These are phyloP conservation scores for Saprolegnia parasitica DNA, from an alignment of 352 stramenopile species.

Conservation along the genomic window DNA sequence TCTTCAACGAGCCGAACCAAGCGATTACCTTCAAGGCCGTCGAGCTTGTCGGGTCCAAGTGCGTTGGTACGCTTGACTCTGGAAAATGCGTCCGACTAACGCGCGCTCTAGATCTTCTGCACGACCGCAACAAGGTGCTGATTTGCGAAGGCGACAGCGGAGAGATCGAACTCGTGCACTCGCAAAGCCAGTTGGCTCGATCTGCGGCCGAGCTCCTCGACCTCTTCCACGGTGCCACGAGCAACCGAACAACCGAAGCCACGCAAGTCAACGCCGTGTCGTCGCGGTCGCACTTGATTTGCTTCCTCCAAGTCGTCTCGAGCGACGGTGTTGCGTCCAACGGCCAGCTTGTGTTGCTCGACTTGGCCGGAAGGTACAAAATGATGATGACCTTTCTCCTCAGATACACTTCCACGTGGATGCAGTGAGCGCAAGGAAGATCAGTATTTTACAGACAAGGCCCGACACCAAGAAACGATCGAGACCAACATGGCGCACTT, in stretches of 20 bases:
- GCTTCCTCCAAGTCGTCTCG: conserved; percentile 50
- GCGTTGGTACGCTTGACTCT: conserved; percentile 37
- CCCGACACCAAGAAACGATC: conserved; percentile 62
- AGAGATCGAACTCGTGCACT: conserved; percentile 58
- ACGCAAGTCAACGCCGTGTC: conserved; percentile 71
- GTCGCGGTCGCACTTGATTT: conserved; percentile 65
- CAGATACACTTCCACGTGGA: not conserved
- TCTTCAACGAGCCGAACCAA: conserved; percentile 41
- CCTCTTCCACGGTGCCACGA: conserved; percentile 63
- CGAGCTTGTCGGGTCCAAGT: conserved; percentile 64
- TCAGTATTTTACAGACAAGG: conserved; percentile 66
- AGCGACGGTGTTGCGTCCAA: conserved; percentile 35
- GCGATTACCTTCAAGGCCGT: conserved; percentile 56
- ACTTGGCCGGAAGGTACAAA: conserved; percentile 44
- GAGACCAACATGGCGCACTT: conserved; percentile 84
- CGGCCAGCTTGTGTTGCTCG: conserved; percentile 54
- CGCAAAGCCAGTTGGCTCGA: conserved; percentile 41
- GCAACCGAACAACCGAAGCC: conserved; percentile 66
- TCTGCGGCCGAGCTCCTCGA: conserved; percentile 61
- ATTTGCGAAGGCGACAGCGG: conserved; percentile 68
- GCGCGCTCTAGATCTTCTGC: conserved; percentile 39
- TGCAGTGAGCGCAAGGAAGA: conserved; percentile 71
- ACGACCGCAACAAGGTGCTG: conserved; percentile 50
- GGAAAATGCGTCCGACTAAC: not conserved
- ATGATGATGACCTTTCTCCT: not conserved